Evolutionary conservation across 139 green algal genomes (phyloP).

Genomic region (Ettlia oleoabundans): DNA sequence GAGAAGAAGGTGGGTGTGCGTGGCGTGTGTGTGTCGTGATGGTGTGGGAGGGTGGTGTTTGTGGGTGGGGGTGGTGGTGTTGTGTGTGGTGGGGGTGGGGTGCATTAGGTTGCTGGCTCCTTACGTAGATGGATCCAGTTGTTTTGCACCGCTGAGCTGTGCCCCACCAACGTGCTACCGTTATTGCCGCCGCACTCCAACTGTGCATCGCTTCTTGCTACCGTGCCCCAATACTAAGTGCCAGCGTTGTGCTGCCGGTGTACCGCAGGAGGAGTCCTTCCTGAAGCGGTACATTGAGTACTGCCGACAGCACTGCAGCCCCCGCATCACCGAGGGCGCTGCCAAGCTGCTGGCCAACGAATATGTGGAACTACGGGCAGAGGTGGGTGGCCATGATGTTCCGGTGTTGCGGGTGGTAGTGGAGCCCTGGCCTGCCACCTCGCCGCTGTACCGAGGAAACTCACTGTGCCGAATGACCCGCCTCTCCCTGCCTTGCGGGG

Average conservation of each 20-base stretch:
- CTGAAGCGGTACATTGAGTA: conserved; percentile 96
- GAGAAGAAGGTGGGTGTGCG: conserved; percentile 20
- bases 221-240: not conserved
- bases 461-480: too few species aligned
- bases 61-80: too few species aligned
- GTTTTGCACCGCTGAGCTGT: too few species aligned
- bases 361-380: conserved; percentile 90
- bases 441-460: too few species aligned
- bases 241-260: not conserved
- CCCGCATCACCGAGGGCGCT: conserved; percentile 78
- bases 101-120: too few species aligned
- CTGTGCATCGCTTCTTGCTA: not conserved
- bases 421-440: too few species aligned
- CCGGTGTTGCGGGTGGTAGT: not conserved
- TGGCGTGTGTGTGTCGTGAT: too few species aligned
- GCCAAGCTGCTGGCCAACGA: conserved; percentile 73
- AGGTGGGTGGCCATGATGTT: conserved; percentile 56
- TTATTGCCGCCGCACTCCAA: not conserved
- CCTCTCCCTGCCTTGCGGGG: too few species aligned
- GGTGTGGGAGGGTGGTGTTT: too few species aligned
- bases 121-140: too few species aligned
- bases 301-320: conserved; percentile 74
- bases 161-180: too few species aligned
- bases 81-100: too few species aligned
- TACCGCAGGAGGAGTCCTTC: conserved; percentile 73